Percentiles rank a stretch among this genome's conserved stretches.
Conservation (phyloP, 805 yeast species). For the Lipomyces lipofer region DNA sequence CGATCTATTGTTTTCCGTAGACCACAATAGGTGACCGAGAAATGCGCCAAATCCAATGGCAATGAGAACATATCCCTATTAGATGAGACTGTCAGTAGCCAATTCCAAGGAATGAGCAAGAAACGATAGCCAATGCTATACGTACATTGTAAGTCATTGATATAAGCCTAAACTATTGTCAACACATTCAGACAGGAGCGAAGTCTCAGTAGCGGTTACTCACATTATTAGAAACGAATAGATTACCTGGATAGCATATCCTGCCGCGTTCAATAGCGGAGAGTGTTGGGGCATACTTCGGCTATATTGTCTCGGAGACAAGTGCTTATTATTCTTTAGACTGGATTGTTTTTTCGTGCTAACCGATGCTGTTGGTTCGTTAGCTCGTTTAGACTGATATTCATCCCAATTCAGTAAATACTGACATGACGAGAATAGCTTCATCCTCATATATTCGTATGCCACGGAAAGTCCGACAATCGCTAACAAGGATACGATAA, state of each 20-base stretch:
- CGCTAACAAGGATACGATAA: slow-evolving; percentile 53
- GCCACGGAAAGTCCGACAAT: slow-evolving; percentile 53
- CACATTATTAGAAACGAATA: slow-evolving; percentile 54
- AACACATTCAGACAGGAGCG: not conserved
- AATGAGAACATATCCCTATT: slow-evolving; percentile 71
- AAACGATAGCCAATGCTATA: not conserved
- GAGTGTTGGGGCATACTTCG: not conserved
- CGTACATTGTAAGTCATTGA: slow-evolving; percentile 74
- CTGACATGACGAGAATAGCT: slow-evolving; percentile 1
- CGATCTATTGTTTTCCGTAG: not conserved
- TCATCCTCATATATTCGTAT: slow-evolving; percentile 56
- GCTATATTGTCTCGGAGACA: not conserved
- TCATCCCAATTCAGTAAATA: not conserved
- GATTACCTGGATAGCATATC: slow-evolving; percentile 65
- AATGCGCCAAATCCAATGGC: slow-evolving; percentile 72
- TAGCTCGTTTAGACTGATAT: not conserved
- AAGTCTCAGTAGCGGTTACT: slow-evolving; percentile 7
- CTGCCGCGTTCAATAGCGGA: not conserved
- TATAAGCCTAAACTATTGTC: slow-evolving; percentile 61
- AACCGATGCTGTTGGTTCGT: not conserved
- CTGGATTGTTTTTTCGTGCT: not conserved
- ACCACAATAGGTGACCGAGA: slow-evolving; percentile 51
- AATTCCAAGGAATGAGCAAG: not conserved
- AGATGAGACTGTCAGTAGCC: not conserved
- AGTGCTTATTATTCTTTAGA: not conserved